These are phyloP conservation scores for Cerioporus squamosus DNA, from an alignment of 1,284 basidiomycete genomes.

Conservation along the genomic window DNA sequence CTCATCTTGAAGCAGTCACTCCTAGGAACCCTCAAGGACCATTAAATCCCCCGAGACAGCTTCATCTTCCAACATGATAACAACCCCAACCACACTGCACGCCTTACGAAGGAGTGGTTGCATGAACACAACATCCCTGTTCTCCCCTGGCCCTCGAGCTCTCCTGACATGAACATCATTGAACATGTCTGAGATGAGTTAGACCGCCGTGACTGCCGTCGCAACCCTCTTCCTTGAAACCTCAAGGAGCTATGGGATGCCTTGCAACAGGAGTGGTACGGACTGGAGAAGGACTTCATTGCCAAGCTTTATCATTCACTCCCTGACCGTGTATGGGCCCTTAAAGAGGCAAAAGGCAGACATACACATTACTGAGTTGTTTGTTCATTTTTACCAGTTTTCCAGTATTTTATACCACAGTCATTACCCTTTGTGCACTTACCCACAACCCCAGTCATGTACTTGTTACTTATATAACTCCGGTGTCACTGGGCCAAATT, in stretches of 20 bases:
- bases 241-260: neutral
- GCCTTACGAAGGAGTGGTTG: conserved; percentile 36
- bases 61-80: conserved; percentile 41
- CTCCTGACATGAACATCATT: conserved; percentile 40
- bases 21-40: conserved; percentile 31
- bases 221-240: neutral
- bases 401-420: neutral
- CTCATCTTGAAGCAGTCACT: conserved; percentile 33
- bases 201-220: neutral
- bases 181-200: conserved; percentile 3
- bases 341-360: neutral
- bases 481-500: neutral
- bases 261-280: conserved; percentile 2
- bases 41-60: conserved; percentile 7
- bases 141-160: conserved; percentile 39
- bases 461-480: neutral
- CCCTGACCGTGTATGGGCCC: neutral
- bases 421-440: neutral
- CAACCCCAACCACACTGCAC: conserved; percentile 40
- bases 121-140: conserved; percentile 32
- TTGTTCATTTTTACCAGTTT: neutral
- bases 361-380: neutral
- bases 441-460: neutral
- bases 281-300: neutral
- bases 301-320: neutral